Evolutionary conservation across 1,139 yeast species (phyloP).

Genomic region (Blastobotrys buckinghamii): DNA sequence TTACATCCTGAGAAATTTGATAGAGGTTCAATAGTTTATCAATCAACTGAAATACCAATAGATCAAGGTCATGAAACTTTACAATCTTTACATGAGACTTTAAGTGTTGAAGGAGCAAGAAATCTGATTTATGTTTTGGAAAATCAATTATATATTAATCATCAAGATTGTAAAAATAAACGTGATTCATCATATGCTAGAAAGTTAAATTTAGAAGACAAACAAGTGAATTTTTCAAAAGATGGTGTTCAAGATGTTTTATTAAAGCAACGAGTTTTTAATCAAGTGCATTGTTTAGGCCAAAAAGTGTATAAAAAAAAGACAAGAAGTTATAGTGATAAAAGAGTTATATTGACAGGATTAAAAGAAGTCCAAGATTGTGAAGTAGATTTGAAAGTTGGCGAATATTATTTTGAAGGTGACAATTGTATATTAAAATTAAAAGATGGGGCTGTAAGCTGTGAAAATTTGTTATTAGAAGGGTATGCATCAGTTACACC

Average conservation of each 20-base stretch:
- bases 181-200: slow-evolving; percentile 44
- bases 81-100: slow-evolving; percentile 38
- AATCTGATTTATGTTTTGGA: slow-evolving; percentile 46
- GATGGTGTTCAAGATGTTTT: slow-evolving; percentile 39
- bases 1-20: slow-evolving; percentile 86
- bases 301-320: too few relatives aligned
- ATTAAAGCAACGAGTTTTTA: slow-evolving; percentile 50
- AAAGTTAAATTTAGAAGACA: slow-evolving; percentile 42
- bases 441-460: slow-evolving; percentile 14
- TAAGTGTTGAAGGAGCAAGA: slow-evolving; percentile 57
- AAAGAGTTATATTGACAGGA: not conserved
- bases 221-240: slow-evolving; percentile 43
- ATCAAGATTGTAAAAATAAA: not conserved
- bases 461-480: slow-evolving; percentile 14
- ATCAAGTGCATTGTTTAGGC: slow-evolving; percentile 46
- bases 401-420: slow-evolving; percentile 8
- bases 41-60: slow-evolving; percentile 42
- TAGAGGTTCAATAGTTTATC: slow-evolving; percentile 64
- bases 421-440: slow-evolving; percentile 12
- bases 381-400: slow-evolving; percentile 1
- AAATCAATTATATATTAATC: slow-evolving; percentile 32
- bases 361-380: slow-evolving; percentile 5
- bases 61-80: slow-evolving; percentile 38
- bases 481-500: slow-evolving; percentile 16
- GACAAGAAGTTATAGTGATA: too few relatives aligned